Percentiles rank a stretch among this genome's conserved stretches.
phyloP scores from a whole-genome alignment of 2,329 filamentous ascomycete species.

The Coniochaeta prunicola region DNA sequence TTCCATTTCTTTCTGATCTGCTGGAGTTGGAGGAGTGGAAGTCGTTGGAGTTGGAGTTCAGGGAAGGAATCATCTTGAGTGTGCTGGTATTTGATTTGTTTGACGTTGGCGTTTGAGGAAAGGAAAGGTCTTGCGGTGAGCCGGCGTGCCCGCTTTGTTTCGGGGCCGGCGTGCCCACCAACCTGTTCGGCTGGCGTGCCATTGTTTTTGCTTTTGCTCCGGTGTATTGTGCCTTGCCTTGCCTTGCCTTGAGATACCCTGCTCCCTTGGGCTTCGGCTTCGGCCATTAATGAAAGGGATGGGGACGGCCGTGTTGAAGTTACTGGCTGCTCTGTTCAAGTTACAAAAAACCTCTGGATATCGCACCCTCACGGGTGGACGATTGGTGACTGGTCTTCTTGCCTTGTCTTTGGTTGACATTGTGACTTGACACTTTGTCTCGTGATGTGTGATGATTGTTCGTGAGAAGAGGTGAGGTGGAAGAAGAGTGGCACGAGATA shows the following conservation, averaged over 20 bases:
- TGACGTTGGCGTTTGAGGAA: background rate
- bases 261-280: background rate
- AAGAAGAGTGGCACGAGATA: background rate
- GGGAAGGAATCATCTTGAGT: background rate
- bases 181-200: background rate
- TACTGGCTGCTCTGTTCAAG: background rate
- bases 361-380: background rate
- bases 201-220: background rate
- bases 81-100: too few species aligned
- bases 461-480: background rate
- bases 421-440: background rate
- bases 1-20: background rate
- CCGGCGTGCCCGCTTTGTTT: background rate
- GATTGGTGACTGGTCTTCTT: background rate
- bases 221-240: background rate
- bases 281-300: background rate
- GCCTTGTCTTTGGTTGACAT: background rate
- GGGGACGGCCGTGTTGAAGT: background rate
- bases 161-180: background rate
- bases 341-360: background rate
- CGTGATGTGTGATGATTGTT: background rate
- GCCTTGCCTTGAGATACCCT: background rate
- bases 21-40: background rate
- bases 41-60: background rate
- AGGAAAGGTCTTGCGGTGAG: background rate